phyloP scores from a whole-genome alignment of 768 basidiomycete species.

The Auriscalpium microsporum region DNA sequence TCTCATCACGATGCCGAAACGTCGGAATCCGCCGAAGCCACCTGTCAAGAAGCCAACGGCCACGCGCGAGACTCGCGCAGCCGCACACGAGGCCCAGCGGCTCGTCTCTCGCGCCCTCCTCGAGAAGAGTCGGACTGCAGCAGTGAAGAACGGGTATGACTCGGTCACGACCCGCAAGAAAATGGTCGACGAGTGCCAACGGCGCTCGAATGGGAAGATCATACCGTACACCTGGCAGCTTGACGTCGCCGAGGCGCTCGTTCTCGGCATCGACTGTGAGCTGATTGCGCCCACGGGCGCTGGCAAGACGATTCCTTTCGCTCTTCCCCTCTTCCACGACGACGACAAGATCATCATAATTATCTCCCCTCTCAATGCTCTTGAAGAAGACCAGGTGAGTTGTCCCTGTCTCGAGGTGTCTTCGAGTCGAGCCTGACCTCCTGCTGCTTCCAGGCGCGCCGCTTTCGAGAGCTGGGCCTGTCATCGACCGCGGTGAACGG shows the following conservation, averaged over 20 bases:
- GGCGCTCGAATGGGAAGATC: background rate
- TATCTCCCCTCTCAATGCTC: conserved; percentile 17
- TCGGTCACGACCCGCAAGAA: background rate
- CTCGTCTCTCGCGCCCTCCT: background rate
- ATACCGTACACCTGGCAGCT: background rate
- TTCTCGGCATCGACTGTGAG: background rate
- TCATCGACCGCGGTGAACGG: too few species aligned
- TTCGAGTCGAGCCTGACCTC: too few species aligned
- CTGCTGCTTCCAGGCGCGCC: too few species aligned
- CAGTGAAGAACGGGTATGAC: background rate
- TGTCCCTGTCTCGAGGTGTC: background rate
- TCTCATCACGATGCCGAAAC: too few species aligned
- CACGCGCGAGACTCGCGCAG: background rate
- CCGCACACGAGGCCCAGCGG: background rate
- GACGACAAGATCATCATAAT: conserved; percentile 6
- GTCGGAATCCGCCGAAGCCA: too few species aligned
- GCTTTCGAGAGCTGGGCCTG: too few species aligned
- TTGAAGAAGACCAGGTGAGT: conserved; percentile 18
- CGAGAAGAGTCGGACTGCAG: background rate
- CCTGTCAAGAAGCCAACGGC: background rate
- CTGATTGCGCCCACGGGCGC: conserved; percentile 13
- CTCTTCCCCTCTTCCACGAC: conserved; percentile 14
- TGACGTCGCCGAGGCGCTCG: background rate
- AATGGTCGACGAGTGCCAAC: background rate
- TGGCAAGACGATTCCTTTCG: conserved; percentile 19